A percentile compares a stretch with the other conserved stretches of the same genome.
phyloP scores from a whole-genome alignment of 2,329 filamentous ascomycete genomes.

The Colletotrichum somersetense region DNA sequence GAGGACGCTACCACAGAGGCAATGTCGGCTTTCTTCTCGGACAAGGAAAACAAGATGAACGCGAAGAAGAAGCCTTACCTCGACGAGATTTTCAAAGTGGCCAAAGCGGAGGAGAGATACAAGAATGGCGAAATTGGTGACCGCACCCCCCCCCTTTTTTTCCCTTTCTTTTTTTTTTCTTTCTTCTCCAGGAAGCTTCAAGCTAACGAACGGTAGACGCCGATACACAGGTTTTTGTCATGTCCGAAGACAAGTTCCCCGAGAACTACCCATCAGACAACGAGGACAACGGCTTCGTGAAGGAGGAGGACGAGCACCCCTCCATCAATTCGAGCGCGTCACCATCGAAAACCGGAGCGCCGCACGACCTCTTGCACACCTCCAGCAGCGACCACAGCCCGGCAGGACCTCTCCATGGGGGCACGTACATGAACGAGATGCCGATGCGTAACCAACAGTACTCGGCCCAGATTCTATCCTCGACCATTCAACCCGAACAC shows the following conservation, averaged over 20 bases:
- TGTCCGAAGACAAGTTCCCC: conserved; percentile 64
- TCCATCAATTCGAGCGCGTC: conserved; percentile 52
- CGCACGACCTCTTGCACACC: conserved; percentile 53
- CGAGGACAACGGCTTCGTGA: conserved; percentile 57
- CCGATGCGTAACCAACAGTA: conserved; percentile 59
- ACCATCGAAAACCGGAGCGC: conserved; percentile 51
- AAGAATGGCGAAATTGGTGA: conserved; percentile 70
- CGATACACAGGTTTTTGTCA: conserved; percentile 62
- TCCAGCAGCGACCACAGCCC: conserved; percentile 55
- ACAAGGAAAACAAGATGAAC: conserved; percentile 67
- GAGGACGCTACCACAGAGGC: conserved; percentile 71
- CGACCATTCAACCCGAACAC: conserved; percentile 57
- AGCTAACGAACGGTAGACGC: conserved; percentile 56
- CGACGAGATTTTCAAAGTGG: conserved; percentile 73
- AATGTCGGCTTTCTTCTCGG: conserved; percentile 69
- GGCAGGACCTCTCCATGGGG: conserved; percentile 48
- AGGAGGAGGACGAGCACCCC: conserved; percentile 59
- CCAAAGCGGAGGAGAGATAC: conserved; percentile 67
- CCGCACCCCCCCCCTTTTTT: conserved; percentile 41
- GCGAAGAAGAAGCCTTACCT: conserved; percentile 66
- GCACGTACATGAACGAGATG: conserved; percentile 58
- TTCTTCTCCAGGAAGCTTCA: neutral
- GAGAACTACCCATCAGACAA: conserved; percentile 63
- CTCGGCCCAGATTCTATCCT: conserved; percentile 55
- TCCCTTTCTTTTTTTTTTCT: neutral